Percentiles rank a stretch among this genome's conserved stretches.
These are phyloP conservation scores for Aspergillus awamori DNA, from an alignment of 2,329 filamentous ascomycete species.

Conservation along the genomic window DNA sequence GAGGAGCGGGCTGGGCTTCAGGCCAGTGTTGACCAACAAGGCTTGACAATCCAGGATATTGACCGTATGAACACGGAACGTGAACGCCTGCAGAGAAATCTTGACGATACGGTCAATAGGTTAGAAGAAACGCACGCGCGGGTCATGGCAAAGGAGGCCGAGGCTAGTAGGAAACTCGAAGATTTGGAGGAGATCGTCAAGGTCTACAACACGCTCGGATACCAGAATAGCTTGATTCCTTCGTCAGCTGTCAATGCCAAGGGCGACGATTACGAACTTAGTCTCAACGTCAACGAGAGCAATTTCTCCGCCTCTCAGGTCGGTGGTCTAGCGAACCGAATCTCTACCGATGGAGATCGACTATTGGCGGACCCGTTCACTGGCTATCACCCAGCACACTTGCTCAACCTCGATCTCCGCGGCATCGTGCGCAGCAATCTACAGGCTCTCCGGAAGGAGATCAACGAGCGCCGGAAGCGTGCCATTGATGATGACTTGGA, in stretches of 20 bases:
- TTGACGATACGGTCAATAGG: slow-evolving; percentile 73
- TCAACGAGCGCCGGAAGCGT: slow-evolving; percentile 81
- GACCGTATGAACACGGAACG: slow-evolving; percentile 97
- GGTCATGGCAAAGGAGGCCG: slow-evolving; percentile 83
- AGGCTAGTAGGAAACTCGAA: slow-evolving; percentile 82
- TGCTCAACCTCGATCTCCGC: slow-evolving; percentile 85
- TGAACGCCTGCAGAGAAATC: slow-evolving; percentile 85
- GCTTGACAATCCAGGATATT: slow-evolving; percentile 96
- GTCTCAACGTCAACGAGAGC: slow-evolving; percentile 77
- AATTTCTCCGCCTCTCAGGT: slow-evolving; percentile 71
- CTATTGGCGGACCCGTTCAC: slow-evolving; percentile 79
- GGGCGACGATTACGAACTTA: slow-evolving; percentile 80
- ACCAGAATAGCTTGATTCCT: slow-evolving; percentile 90
- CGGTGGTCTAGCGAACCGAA: slow-evolving; percentile 52
- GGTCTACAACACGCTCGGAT: slow-evolving; percentile 89
- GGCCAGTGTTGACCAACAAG: slow-evolving; percentile 84
- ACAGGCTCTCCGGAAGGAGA: slow-evolving; percentile 77
- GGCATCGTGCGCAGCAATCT: slow-evolving; percentile 80
- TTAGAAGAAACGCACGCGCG: slow-evolving; percentile 84
- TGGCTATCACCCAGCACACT: slow-evolving; percentile 86
- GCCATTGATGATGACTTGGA: slow-evolving; percentile 91
- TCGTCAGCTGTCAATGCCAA: slow-evolving; percentile 81
- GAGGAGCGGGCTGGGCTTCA: slow-evolving; percentile 80
- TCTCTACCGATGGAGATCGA: slow-evolving; percentile 66
- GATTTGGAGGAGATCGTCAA: slow-evolving; percentile 90